Percentiles rank a stretch among this genome's conserved stretches.
Evolutionary conservation across 75 land plant species (phyloP).

Genomic region (Pinus albicaulis): DNA sequence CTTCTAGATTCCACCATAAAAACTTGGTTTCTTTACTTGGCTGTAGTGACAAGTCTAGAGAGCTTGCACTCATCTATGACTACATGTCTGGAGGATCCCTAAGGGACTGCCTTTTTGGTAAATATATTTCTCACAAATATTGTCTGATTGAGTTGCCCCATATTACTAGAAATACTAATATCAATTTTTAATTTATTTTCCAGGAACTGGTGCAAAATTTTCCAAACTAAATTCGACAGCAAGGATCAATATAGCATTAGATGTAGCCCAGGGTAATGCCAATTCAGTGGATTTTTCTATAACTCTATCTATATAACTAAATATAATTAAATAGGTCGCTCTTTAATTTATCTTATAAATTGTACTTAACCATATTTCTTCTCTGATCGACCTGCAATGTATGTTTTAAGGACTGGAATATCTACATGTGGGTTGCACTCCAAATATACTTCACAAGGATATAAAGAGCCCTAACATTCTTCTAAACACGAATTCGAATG

Average conservation of each 20-base stretch:
- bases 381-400: neutral
- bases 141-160: neutral
- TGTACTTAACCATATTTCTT: too few relatives aligned
- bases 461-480: neutral
- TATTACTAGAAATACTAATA: too few relatives aligned
- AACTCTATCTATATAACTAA: too few relatives aligned
- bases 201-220: neutral
- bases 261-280: constrained; percentile 3
- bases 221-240: constrained; percentile 11
- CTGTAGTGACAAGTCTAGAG: constrained; percentile 32
- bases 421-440: constrained; percentile 12
- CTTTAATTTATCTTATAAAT: too few relatives aligned
- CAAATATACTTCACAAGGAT: constrained; percentile 9
- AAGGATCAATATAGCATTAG: constrained; percentile 6
- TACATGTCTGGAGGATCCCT: constrained; percentile 53
- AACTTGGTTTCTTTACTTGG: constrained; percentile 50
- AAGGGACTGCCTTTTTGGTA: constrained; percentile 37
- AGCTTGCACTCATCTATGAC: constrained; percentile 46
- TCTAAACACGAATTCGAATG: neutral
- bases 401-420: constrained; percentile 10
- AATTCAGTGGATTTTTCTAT: too few relatives aligned
- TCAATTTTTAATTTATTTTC: neutral
- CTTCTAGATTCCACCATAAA: constrained; percentile 11
- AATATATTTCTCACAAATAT: neutral
- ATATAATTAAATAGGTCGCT: too few relatives aligned